Percentiles rank a stretch among this genome's conserved stretches.
Conservation (phyloP, 2,329 filamentous ascomycete genomes). For the Geosmithia putterillii region DNA sequence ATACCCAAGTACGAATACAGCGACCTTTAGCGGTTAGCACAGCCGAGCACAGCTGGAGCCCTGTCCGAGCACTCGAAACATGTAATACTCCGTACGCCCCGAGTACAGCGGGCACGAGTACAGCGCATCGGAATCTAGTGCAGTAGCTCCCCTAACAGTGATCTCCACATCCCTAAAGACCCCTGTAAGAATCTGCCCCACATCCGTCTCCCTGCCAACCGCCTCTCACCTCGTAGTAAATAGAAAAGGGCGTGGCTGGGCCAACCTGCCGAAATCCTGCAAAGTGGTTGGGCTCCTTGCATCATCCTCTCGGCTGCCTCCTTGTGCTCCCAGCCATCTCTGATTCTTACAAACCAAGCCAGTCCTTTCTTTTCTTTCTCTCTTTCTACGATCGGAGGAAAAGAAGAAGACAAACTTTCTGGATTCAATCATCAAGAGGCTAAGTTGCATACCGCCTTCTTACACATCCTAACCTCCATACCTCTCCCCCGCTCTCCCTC, state of each 20-base stretch:
- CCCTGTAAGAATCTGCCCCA: conserved; percentile 5
- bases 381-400: not conserved
- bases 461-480: not conserved
- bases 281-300: conserved; percentile 7
- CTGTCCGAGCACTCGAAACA: too few species aligned
- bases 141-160: too few species aligned
- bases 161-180: not conserved
- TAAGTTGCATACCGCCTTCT: not conserved
- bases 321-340: conserved; percentile 2
- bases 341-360: not conserved
- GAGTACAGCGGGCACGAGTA: too few species aligned
- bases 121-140: too few species aligned
- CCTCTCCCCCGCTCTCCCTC: not conserved
- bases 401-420: not conserved
- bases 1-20: too few species aligned
- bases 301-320: not conserved
- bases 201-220: conserved; percentile 13
- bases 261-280: conserved; percentile 6
- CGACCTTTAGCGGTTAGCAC: too few species aligned
- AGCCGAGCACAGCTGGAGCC: too few species aligned
- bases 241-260: conserved; percentile 18
- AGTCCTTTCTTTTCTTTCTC: not conserved
- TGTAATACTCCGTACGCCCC: too few species aligned
- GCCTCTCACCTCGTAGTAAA: conserved; percentile 10
- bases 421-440: conserved; percentile 1